Conservation (phyloP, 2,329 filamentous ascomycete genomes). For the Zymoseptoria pseudotritici region DNA sequence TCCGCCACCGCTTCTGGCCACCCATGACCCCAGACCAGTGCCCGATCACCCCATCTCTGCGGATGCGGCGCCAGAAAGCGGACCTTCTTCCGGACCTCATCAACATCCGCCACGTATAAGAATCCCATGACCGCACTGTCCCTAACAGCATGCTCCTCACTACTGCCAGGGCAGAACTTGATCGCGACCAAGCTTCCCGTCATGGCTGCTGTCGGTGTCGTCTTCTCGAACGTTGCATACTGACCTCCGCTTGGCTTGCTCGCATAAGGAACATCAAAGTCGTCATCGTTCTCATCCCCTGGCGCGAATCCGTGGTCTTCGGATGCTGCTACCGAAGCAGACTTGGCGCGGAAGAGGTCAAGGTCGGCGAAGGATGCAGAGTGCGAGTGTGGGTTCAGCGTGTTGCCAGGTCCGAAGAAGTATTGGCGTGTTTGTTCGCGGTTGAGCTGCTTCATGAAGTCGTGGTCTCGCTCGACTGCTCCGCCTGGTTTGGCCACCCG, state of each 20-base stretch:
- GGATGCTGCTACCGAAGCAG: constrained; percentile 9
- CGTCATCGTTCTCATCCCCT: constrained; percentile 43
- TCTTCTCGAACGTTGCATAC: constrained; percentile 34
- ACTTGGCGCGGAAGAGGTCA: constrained; percentile 49
- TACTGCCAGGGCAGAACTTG: constrained; percentile 60
- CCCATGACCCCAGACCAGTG: constrained; percentile 66
- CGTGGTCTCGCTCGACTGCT: constrained; percentile 66
- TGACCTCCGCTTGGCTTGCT: constrained; percentile 10
- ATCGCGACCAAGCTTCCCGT: constrained; percentile 79
- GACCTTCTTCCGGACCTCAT: constrained; percentile 72
- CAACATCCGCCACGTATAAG: constrained; percentile 84
- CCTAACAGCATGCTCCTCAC: constrained; percentile 63
- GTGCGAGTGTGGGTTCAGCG: constrained; percentile 80
- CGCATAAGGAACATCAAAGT: constrained; percentile 37
- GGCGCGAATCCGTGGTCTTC: constrained; percentile 28
- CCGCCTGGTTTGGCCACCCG: constrained; percentile 79
- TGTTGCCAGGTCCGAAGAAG: constrained; percentile 73
- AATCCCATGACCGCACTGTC: constrained; percentile 86
- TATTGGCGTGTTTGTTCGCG: constrained; percentile 81
- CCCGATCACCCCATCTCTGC: constrained; percentile 69
- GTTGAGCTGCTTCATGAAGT: constrained; percentile 64
- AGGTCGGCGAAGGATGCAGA: constrained; percentile 70
- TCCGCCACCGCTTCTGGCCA: constrained; percentile 84
- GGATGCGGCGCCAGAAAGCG: constrained; percentile 78
- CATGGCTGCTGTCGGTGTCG: constrained; percentile 60